Percentiles rank a stretch among this genome's conserved stretches.
These are phyloP conservation scores for Helianthus tuberosus DNA, from an alignment of 129 eudicot species.

Conservation along the genomic window DNA sequence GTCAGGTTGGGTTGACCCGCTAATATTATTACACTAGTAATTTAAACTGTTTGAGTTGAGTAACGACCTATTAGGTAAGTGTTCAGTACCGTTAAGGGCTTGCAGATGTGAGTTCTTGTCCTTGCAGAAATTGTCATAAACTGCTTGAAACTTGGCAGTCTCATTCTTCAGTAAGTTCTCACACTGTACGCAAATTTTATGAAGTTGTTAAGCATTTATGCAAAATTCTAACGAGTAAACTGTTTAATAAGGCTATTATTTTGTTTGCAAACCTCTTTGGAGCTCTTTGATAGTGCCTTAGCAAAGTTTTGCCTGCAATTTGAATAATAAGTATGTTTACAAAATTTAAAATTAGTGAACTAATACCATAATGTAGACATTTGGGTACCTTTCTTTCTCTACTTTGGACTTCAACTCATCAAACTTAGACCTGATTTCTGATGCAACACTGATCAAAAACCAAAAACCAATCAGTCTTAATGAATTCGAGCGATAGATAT, in stretches of 20 bases:
- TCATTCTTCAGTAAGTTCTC: conserved; percentile 84
- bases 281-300: conserved; percentile 93
- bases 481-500: not conserved
- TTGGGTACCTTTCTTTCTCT: conserved; percentile 87
- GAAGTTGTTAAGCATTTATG: conserved; percentile 21
- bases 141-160: conserved; percentile 73
- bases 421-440: conserved; percentile 69
- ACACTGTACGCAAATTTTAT: conserved; percentile 50
- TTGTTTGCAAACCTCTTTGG: conserved; percentile 74
- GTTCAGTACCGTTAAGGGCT: conserved; percentile 69
- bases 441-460: conserved; percentile 64
- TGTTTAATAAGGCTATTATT: conserved; percentile 15
- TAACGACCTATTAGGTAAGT: not conserved
- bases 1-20: not conserved
- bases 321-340: conserved; percentile 2
- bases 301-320: conserved; percentile 76
- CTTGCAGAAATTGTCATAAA: conserved; percentile 75
- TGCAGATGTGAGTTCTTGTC: conserved; percentile 85
- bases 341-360: conserved; percentile 1
- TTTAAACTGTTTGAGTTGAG: not conserved
- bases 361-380: conserved; percentile 10
- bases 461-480: conserved; percentile 12
- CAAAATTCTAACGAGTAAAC: not conserved
- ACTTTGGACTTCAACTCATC: conserved; percentile 83
- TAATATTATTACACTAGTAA: not conserved